Evolutionary conservation across 1,139 yeast species (phyloP).

Genomic region (Saccharomyces hybrid): DNA sequence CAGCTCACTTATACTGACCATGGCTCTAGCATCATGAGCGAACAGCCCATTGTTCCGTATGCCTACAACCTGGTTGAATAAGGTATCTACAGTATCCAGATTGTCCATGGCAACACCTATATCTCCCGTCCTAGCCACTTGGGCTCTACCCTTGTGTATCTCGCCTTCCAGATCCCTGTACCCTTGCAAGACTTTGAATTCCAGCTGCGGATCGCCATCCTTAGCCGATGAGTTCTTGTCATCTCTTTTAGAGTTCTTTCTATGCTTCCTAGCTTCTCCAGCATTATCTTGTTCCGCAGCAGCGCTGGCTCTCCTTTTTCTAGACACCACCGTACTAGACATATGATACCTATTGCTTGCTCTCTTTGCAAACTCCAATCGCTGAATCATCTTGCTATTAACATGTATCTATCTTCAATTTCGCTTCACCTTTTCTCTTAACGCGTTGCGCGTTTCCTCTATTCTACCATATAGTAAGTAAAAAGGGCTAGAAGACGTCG

Average conservation of each 20-base stretch:
- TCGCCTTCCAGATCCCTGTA: slow-evolving; percentile 32
- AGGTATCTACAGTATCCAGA: slow-evolving; percentile 32
- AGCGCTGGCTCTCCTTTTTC: neutral
- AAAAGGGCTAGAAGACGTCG: neutral
- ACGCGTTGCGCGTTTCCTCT: slow-evolving; percentile 1
- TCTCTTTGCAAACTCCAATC: neutral
- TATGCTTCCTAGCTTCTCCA: slow-evolving; percentile 1
- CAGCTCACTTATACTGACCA: slow-evolving; percentile 39
- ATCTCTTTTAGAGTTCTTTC: slow-evolving; percentile 3
- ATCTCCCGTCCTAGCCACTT: slow-evolving; percentile 40
- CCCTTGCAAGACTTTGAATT: slow-evolving; percentile 30
- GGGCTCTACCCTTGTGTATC: slow-evolving; percentile 34
- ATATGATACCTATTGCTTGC: neutral
- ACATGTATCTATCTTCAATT: neutral
- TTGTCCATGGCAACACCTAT: slow-evolving; percentile 31
- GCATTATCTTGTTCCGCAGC: neutral
- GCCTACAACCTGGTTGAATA: slow-evolving; percentile 33
- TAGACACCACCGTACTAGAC: neutral
- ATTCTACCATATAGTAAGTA: neutral
- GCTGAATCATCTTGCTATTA: neutral
- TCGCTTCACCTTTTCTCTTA: neutral
- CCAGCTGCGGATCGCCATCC: slow-evolving; percentile 7
- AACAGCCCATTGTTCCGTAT: slow-evolving; percentile 35
- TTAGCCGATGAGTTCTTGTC: neutral
- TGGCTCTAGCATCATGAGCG: slow-evolving; percentile 42